Evolutionary conservation across 208 protist genomes (phyloP), one percentile per base, ranked within the genome.

Genomic region (Leishmania martiniquensis): DNA sequence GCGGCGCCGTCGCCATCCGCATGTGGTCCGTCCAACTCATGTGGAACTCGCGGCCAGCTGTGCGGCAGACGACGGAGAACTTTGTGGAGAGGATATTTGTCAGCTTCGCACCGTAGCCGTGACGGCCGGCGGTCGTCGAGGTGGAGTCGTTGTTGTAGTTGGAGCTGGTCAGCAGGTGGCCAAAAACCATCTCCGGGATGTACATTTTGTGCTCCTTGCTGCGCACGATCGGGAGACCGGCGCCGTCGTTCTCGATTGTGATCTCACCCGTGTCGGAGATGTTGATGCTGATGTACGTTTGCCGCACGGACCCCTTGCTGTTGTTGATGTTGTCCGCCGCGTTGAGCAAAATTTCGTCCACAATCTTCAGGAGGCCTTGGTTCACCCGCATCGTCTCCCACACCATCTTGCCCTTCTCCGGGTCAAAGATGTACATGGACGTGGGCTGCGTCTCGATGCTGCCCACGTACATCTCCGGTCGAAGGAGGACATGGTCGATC

Each of bases 1-100:
- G 93, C 66, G 99, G 98, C 32, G 98, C 87, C 25, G 90, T 92
- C 42, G 91, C 96, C 66, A 94, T 88, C 29, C 84, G 83, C 99
- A 99, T 99, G 89, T 99, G 99, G 63, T 99, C 95, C 13, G 86
- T 90, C 90, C 97, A 99, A 39, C 82, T 93, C 92, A 99, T 98
- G 57, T 94, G 91, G 82, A 98, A 99, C 72, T 98, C 94, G 59
- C 91, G 95, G 13, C 93, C 91, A 5, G 87, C 87, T 45, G 88
- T 94, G 60, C 87, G 83, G 86, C 99, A 99, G 49, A 82, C 80
- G 5, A 99, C 91, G 17, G 88, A 93, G 80, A 99, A 99, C 77
- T 98, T 85, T 17, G 74, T 98, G n/a, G 98, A 99, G 78, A 99
- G 99, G 69, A 99, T 99, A 86, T 99, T 99, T 45, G 99, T 99